Percentiles rank a stretch among this genome's conserved stretches.
Evolutionary conservation across 2,329 filamentous ascomycete species (phyloP).

Genomic region (Fusarium paranaense): DNA sequence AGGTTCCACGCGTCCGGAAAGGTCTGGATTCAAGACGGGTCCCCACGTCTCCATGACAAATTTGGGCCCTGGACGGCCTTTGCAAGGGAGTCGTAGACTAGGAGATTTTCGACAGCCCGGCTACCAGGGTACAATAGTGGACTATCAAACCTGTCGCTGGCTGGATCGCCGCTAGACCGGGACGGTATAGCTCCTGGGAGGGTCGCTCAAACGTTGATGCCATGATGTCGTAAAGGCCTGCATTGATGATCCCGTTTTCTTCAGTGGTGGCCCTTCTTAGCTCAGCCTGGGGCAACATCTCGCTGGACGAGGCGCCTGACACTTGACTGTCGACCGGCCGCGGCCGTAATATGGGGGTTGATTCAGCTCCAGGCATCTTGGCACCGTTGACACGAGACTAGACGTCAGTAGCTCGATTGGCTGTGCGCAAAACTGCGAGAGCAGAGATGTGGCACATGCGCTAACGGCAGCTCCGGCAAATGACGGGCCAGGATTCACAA

Average conservation of each 20-base stretch:
- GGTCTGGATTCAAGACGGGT: constrained; percentile 2
- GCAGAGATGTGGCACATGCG: constrained; percentile 21
- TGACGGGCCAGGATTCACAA: constrained; percentile 9
- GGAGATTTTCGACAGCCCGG: not conserved
- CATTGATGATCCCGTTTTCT: constrained; percentile 7
- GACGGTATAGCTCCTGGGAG: not conserved
- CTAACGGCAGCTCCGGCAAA: constrained; percentile 26
- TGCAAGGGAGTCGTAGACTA: not conserved
- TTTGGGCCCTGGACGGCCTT: not conserved
- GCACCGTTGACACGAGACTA: constrained; percentile 10
- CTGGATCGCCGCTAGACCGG: constrained; percentile 16
- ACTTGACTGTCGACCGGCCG: constrained; percentile 7
- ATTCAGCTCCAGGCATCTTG: constrained; percentile 4
- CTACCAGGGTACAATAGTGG: not conserved
- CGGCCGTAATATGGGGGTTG: not conserved
- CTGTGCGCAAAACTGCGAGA: not conserved
- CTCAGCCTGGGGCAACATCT: not conserved
- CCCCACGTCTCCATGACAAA: not conserved
- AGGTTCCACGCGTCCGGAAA: not conserved
- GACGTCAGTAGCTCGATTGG: constrained; percentile 17
- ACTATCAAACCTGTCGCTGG: constrained; percentile 7
- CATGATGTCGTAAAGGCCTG: constrained; percentile 6
- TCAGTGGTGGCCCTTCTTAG: constrained; percentile 10
- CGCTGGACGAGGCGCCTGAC: constrained; percentile 10
- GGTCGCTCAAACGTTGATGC: constrained; percentile 7